These are phyloP conservation scores for Ambrosia artemisiifolia DNA, from an alignment of 129 eudicot species.

Conservation along the genomic window DNA sequence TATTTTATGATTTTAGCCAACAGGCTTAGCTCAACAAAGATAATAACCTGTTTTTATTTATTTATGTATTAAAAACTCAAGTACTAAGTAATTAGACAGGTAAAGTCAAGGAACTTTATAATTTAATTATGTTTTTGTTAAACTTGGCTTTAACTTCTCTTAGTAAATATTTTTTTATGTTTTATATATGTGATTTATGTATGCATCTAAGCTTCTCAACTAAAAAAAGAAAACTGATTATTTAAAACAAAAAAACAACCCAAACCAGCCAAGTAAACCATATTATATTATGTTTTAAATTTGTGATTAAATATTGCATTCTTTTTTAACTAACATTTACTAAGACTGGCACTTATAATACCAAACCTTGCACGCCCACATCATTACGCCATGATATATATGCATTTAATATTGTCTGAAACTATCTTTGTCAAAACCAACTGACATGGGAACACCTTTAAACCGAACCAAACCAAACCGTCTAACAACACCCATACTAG, in stretches of 20 bases:
- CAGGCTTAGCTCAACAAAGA: background rate
- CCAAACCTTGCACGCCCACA: background rate
- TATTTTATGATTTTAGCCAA: background rate
- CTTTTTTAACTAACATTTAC: too few species aligned
- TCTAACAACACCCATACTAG: background rate
- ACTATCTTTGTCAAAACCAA: background rate
- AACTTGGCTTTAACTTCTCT: too few species aligned
- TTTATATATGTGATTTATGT: too few species aligned
- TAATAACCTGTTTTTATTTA: background rate
- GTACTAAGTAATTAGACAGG: slow-evolving; percentile 19
- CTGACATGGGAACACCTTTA: too few species aligned
- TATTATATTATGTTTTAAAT: too few species aligned
- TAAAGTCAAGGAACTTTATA: slow-evolving; percentile 22
- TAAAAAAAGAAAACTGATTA: background rate
- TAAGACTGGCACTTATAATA: too few species aligned
- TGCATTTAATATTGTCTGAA: background rate
- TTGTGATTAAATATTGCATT: too few species aligned
- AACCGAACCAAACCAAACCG: background rate
- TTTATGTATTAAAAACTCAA: background rate
- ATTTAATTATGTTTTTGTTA: background rate
- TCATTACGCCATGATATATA: too few species aligned
- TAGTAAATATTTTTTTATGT: too few species aligned
- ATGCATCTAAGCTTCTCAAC: too few species aligned
- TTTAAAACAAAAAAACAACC: background rate
- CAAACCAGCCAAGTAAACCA: too few species aligned